Evolutionary conservation across 495 filamentous ascomycete genomes (phyloP).

Genomic region (Daldinia childiae): DNA sequence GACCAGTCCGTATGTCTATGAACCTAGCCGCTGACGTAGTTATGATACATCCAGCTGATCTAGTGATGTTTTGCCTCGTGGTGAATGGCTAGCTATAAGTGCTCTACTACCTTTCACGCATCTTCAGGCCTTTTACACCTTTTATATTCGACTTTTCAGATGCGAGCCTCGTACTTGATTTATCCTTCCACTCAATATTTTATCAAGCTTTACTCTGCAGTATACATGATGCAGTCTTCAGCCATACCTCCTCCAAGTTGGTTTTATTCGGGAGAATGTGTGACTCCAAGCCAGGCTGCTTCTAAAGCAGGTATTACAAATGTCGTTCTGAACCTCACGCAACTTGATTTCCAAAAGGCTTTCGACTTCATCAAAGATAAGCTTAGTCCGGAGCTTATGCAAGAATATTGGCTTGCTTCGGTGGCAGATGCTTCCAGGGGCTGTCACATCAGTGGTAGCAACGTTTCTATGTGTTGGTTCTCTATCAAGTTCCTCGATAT

Average conservation of each 20-base stretch:
- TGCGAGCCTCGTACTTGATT: no score
- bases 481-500: not conserved
- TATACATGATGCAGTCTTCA: not conserved
- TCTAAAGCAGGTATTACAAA: not conserved
- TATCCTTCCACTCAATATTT: not conserved
- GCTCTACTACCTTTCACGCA: not conserved
- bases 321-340: not conserved
- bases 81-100: not conserved
- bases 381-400: not conserved
- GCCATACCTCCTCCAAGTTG: not conserved
- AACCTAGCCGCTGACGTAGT: not conserved
- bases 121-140: not conserved
- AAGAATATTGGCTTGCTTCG: not conserved
- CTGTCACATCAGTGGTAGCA: not conserved
- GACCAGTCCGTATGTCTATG: not conserved
- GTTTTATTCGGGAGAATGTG: not conserved
- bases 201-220: not conserved
- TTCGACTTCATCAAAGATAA: conserved; percentile 8
- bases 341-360: not conserved
- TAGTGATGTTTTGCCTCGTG: not conserved
- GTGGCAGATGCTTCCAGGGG: not conserved
- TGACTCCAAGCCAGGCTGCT: not conserved
- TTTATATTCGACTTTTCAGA: not conserved
- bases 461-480: not conserved
- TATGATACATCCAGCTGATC: not conserved